Percentiles rank a stretch among this genome's conserved stretches.
Evolutionary conservation across 1,284 basidiomycete genomes (phyloP).

Genomic region (Serendipita sp.): DNA sequence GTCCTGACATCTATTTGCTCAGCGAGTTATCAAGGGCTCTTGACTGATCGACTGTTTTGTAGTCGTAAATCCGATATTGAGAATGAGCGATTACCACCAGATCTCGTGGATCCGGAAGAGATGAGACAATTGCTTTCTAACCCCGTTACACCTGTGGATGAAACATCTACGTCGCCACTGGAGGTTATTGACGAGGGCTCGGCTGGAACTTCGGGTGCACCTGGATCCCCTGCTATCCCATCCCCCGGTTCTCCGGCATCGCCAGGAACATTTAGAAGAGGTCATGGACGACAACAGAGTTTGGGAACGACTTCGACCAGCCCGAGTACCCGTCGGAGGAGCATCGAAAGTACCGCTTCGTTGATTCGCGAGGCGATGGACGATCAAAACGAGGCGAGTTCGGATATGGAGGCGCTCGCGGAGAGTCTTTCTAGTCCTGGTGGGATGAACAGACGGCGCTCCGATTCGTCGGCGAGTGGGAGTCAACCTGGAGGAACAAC

Average conservation of each 20-base stretch:
- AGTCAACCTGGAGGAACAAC: not conserved
- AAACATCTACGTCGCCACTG: slow-evolving; percentile 31
- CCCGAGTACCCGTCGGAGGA: slow-evolving; percentile 82
- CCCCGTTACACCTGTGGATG: slow-evolving; percentile 37
- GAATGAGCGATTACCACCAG: slow-evolving; percentile 92
- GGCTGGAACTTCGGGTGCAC: slow-evolving; percentile 19
- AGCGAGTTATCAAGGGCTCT: not conserved
- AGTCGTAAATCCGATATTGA: slow-evolving; percentile 97
- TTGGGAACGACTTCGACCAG: slow-evolving; percentile 94
- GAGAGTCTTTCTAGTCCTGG: slow-evolving; percentile 8
- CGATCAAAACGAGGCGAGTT: slow-evolving; percentile 26
- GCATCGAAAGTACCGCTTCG: slow-evolving; percentile 90
- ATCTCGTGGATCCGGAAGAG: slow-evolving; percentile 80
- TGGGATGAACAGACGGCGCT: not conserved
- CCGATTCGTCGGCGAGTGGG: not conserved
- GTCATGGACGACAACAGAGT: slow-evolving; percentile 77
- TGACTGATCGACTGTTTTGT: slow-evolving; percentile 8
- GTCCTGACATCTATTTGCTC: slow-evolving; percentile 23
- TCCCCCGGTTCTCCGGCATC: slow-evolving; percentile 21
- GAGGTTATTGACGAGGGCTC: slow-evolving; percentile 19
- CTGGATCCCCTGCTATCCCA: slow-evolving; percentile 24
- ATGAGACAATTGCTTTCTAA: slow-evolving; percentile 44
- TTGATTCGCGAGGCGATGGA: slow-evolving; percentile 85
- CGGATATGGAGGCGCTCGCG: slow-evolving; percentile 7
- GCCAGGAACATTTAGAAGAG: slow-evolving; percentile 40